Conservation (phyloP, 352 stramenopile genomes). For the Globisporangium barbulae region DNA sequence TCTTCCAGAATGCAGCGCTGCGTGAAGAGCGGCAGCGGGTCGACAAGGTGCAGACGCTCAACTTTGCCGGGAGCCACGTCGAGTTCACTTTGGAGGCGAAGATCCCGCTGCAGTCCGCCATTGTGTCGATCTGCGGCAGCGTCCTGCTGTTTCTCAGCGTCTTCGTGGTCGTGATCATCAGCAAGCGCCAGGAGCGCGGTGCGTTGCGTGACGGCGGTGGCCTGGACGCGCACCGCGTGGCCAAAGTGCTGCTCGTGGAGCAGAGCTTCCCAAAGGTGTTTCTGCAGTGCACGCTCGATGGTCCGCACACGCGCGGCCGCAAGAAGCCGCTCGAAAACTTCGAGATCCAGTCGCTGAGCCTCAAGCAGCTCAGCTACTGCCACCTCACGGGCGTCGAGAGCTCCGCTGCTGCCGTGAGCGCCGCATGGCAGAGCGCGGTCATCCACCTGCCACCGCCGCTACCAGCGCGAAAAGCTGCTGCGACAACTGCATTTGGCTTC, state of each 20-base stretch:
- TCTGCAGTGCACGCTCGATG: conserved; percentile 33
- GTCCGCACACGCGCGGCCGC: not conserved
- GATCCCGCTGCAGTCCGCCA: conserved; percentile 31
- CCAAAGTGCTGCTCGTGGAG: conserved; percentile 38
- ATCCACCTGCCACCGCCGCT: conserved; percentile 1
- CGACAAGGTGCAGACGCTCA: conserved; percentile 27
- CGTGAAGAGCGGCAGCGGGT: conserved; percentile 20
- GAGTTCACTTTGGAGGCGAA: conserved; percentile 30
- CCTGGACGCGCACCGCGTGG: conserved; percentile 32
- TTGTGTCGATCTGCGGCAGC: conserved; percentile 27
- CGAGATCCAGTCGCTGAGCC: conserved; percentile 24
- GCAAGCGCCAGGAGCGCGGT: conserved; percentile 20
- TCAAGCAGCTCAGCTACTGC: conserved; percentile 27
- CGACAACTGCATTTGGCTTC: not conserved
- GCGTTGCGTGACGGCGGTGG: conserved; percentile 16
- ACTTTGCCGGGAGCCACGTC: conserved; percentile 31
- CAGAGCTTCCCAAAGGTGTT: conserved; percentile 30
- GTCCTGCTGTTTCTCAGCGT: conserved; percentile 19
- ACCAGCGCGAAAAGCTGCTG: not conserved
- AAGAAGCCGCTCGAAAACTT: conserved; percentile 24
- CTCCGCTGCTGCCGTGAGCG: not conserved
- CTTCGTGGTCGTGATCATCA: conserved; percentile 12
- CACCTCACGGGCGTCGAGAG: not conserved
- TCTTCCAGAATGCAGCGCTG: conserved; percentile 51
- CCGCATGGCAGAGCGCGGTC: conserved; percentile 3